A percentile compares a stretch with the other conserved stretches of the same genome.
These are phyloP conservation scores for Pythium brachiatum DNA, from an alignment of 352 stramenopile genomes.

Conservation along the genomic window DNA sequence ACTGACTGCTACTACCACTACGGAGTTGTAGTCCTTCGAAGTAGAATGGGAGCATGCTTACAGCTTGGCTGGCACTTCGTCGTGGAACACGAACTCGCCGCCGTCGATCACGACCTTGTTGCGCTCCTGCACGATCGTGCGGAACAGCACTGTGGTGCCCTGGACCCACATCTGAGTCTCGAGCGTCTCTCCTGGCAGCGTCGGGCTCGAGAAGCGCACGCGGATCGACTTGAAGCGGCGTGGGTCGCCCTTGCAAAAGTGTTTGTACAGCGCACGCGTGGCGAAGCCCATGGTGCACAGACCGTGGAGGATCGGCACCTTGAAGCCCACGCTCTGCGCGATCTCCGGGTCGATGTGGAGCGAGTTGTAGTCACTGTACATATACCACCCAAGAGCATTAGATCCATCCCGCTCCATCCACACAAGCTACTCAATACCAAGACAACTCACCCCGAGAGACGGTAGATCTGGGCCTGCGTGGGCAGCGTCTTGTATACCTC, in stretches of 20 bases:
- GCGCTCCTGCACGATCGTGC: constrained; percentile 73
- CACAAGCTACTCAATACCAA: background rate
- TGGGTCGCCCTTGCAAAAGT: constrained; percentile 70
- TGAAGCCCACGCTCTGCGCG: constrained; percentile 71
- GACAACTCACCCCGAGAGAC: constrained; percentile 79
- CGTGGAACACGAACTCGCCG: constrained; percentile 69
- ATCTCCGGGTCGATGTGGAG: constrained; percentile 92
- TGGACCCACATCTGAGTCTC: constrained; percentile 82
- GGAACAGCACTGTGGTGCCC: constrained; percentile 61
- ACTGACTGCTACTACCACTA: too few species aligned
- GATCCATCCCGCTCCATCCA: background rate
- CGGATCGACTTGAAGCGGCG: constrained; percentile 82
- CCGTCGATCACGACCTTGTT: constrained; percentile 74
- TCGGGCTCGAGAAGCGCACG: constrained; percentile 85
- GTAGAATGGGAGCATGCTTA: constrained; percentile 3
- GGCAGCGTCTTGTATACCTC: constrained; percentile 67
- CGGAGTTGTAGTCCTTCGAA: too few species aligned
- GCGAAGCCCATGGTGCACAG: constrained; percentile 92
- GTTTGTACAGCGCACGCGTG: constrained; percentile 73
- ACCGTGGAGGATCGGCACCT: constrained; percentile 91
- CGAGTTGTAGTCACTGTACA: constrained; percentile 90
- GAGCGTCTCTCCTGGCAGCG: constrained; percentile 85
- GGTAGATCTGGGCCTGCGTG: constrained; percentile 89
- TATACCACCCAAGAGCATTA: background rate
- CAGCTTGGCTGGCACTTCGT: constrained; percentile 26